phyloP scores from a whole-genome alignment of 257 asterid species.

The Solanum dulcamara region DNA sequence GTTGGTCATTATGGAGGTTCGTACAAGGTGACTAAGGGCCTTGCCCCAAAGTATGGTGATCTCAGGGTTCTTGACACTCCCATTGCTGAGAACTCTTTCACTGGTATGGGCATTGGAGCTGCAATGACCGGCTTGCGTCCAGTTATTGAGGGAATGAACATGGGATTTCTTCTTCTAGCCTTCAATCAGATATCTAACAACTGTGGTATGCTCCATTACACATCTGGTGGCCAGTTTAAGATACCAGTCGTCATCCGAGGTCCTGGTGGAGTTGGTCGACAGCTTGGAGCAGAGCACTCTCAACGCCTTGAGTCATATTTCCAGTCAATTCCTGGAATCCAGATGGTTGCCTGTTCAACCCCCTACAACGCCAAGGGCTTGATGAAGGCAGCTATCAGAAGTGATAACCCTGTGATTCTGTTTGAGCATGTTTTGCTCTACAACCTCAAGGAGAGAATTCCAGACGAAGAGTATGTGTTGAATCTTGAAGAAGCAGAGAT shows the following conservation, averaged over 20 bases:
- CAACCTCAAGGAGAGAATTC: constrained; percentile 74
- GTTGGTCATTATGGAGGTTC: constrained; percentile 92
- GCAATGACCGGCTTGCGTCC: constrained; percentile 89
- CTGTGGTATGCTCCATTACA: constrained; percentile 89
- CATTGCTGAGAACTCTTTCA: constrained; percentile 78
- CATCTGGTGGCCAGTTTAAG: constrained; percentile 81
- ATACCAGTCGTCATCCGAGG: constrained; percentile 81
- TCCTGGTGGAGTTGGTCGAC: constrained; percentile 94
- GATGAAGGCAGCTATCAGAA: constrained; percentile 77
- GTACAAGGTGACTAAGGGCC: constrained; percentile 68
- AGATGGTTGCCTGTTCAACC: constrained; percentile 82
- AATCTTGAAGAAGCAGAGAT: constrained; percentile 80
- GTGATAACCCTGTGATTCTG: constrained; percentile 70
- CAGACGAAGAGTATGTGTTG: constrained; percentile 60
- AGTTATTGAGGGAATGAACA: constrained; percentile 80
- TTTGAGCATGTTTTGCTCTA: constrained; percentile 77
- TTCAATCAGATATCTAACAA: constrained; percentile 84
- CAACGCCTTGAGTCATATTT: constrained; percentile 78
- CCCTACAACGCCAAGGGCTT: constrained; percentile 78
- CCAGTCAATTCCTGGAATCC: constrained; percentile 80
- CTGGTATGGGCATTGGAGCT: constrained; percentile 83
- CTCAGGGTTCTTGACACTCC: constrained; percentile 85
- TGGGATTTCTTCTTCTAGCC: constrained; percentile 84
- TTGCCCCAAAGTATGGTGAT: constrained; percentile 68
- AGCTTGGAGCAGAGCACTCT: constrained; percentile 89